These are phyloP conservation scores for Xylariaceae sp. DNA, from an alignment of 2,329 filamentous ascomycete genomes.

Conservation along the genomic window DNA sequence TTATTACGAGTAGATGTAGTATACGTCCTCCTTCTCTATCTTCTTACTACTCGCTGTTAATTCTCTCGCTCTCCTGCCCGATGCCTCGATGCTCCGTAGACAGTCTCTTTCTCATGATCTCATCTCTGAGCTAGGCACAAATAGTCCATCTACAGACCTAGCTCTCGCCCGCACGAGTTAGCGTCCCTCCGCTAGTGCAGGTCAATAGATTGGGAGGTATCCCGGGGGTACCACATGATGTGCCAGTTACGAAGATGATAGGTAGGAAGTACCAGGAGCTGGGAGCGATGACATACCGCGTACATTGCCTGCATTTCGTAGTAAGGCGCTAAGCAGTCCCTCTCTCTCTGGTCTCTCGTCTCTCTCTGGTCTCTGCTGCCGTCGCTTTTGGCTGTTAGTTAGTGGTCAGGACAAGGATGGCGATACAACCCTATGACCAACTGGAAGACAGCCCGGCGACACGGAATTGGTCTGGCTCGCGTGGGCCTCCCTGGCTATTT, in stretches of 20 bases:
- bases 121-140: background rate
- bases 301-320: background rate
- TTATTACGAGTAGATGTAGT: background rate
- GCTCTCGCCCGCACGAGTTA: background rate
- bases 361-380: conserved; percentile 9
- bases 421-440: conserved; percentile 36
- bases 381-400: background rate
- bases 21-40: background rate
- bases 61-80: conserved; percentile 9
- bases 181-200: background rate
- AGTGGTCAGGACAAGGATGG: conserved; percentile 27
- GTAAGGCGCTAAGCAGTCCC: conserved; percentile 26
- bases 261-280: background rate
- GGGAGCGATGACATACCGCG: conserved; percentile 6
- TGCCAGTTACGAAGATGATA: background rate
- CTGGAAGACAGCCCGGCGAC: conserved; percentile 40
- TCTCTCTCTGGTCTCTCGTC: conserved; percentile 27
- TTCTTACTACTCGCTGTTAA: background rate
- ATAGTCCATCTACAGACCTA: too few species aligned
- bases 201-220: background rate
- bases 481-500: conserved; percentile 37
- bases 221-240: background rate
- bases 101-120: background rate
- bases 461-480: conserved; percentile 35
- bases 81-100: background rate